phyloP scores from a whole-genome alignment of 2,329 filamentous ascomycete genomes.

The Karstenula rhodostoma region DNA sequence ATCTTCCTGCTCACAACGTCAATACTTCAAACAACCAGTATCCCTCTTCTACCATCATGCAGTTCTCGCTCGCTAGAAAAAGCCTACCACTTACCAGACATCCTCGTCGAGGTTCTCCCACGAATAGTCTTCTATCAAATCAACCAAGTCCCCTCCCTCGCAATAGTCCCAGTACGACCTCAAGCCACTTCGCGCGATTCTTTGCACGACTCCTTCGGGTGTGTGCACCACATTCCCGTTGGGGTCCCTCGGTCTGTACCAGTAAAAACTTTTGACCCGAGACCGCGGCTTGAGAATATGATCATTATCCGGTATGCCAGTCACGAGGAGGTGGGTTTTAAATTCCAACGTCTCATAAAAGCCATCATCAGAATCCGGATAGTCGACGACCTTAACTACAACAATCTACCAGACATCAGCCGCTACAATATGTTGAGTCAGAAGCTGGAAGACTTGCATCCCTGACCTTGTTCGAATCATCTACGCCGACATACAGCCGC shows the following conservation, averaged over 20 bases:
- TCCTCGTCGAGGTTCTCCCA: neutral
- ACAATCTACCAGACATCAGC: neutral
- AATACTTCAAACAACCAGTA: neutral
- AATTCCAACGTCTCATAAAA: neutral
- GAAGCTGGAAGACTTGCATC: neutral
- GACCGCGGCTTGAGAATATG: neutral
- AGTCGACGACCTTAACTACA: neutral
- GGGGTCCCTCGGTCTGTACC: neutral
- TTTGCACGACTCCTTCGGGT: neutral
- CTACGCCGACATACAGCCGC: neutral
- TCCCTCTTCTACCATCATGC: neutral
- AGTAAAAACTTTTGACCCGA: neutral
- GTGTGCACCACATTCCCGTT: neutral
- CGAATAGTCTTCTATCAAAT: neutral
- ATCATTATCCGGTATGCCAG: neutral
- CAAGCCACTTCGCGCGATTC: neutral
- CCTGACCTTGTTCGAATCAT: neutral
- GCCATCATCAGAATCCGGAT: too few relatives aligned
- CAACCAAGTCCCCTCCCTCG: neutral
- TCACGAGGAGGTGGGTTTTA: neutral
- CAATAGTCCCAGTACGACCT: neutral
- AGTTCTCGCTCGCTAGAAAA: neutral
- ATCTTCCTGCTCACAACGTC: neutral
- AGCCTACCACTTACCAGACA: neutral
- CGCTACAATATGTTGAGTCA: neutral